A percentile compares a stretch with the other conserved stretches of the same genome.
phyloP scores from a whole-genome alignment of 345 rosid genomes.

The Mallotus nudiflorus region DNA sequence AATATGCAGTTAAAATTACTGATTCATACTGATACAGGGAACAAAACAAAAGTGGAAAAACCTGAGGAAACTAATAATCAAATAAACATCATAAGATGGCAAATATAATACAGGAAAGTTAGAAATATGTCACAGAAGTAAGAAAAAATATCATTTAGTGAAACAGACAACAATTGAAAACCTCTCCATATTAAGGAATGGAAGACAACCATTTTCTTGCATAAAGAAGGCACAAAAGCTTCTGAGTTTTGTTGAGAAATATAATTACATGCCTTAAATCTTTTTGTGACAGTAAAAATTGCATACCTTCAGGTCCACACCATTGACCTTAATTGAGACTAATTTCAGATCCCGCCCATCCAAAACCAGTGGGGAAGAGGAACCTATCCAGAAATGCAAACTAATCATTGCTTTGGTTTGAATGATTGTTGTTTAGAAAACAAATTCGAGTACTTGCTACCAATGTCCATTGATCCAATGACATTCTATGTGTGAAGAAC shows the following conservation, averaged over 20 bases:
- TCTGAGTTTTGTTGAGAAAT: not conserved
- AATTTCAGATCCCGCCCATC: constrained; percentile 81
- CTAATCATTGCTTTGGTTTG: not conserved
- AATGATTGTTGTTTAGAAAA: constrained; percentile 4
- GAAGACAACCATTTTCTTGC: not conserved
- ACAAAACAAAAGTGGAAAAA: not conserved
- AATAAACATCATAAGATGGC: not conserved
- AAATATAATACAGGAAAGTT: not conserved
- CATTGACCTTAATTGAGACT: constrained; percentile 67
- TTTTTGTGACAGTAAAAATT: not conserved
- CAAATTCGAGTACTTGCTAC: not conserved
- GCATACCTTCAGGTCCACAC: constrained; percentile 67
- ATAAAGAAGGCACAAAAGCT: not conserved
- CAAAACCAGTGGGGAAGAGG: constrained; percentile 74
- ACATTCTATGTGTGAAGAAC: constrained; percentile 2
- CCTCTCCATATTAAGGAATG: not conserved
- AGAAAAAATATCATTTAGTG: not conserved
- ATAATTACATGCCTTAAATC: not conserved
- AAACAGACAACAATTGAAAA: not conserved
- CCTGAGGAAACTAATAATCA: not conserved
- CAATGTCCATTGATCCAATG: not conserved
- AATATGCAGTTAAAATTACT: not conserved
- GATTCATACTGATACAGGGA: not conserved
- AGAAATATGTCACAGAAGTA: not conserved
- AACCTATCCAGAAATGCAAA: constrained; percentile 42